phyloP scores from a whole-genome alignment of 441 rosid genomes.

The Populus tomentosa region DNA sequence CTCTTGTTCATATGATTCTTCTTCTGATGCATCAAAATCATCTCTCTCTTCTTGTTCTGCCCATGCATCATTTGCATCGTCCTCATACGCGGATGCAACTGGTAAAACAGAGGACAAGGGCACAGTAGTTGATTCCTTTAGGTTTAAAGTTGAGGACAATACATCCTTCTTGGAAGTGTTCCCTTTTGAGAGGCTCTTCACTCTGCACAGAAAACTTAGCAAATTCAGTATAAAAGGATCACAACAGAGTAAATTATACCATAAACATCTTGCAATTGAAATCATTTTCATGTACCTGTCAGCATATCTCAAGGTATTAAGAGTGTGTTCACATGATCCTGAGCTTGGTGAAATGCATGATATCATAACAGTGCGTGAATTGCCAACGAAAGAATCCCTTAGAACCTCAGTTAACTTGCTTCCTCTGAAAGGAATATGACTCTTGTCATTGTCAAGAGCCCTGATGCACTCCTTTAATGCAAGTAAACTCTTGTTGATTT shows the following conservation, averaged over 20 bases:
- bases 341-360: constrained; percentile 97
- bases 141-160: constrained; percentile 60
- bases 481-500: constrained; percentile 44
- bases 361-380: constrained; percentile 98
- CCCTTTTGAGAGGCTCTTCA: constrained; percentile 95
- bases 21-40: constrained; percentile 67
- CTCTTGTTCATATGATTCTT: constrained; percentile 62
- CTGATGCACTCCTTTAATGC: constrained; percentile 97
- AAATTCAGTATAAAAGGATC: not conserved
- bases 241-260: not conserved
- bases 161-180: constrained; percentile 81
- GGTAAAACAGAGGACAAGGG: constrained; percentile 66
- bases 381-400: constrained; percentile 93
- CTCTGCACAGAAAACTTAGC: constrained; percentile 40
- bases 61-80: constrained; percentile 70
- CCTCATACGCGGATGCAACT: constrained; percentile 52
- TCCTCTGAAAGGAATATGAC: constrained; percentile 98
- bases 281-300: constrained; percentile 60
- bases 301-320: constrained; percentile 93
- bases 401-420: constrained; percentile 97
- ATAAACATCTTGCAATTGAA: not conserved
- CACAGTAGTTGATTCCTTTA: constrained; percentile 64
- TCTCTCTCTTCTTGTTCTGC: constrained; percentile 66
- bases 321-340: constrained; percentile 99
- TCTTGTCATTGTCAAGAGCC: constrained; percentile 98